phyloP scores from a whole-genome alignment of 2,329 filamentous ascomycete genomes.

The Aspergillus spinulosporus region DNA sequence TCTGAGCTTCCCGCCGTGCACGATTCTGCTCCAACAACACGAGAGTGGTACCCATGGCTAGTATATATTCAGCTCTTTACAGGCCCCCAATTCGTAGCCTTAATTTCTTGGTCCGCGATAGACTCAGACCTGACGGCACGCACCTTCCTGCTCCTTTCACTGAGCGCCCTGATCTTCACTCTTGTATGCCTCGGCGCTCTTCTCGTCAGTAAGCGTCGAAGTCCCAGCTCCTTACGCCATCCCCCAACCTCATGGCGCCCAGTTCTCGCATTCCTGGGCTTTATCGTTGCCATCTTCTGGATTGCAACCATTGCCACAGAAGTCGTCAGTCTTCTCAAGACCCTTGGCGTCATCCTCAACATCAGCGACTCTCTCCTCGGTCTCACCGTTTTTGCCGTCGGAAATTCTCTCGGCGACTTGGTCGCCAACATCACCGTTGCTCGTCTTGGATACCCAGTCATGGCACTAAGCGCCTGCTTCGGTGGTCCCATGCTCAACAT shows the following conservation, averaged over 20 bases:
- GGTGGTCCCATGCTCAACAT: constrained; percentile 99
- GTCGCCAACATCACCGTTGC: constrained; percentile 95
- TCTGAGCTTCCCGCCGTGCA: constrained; percentile 42
- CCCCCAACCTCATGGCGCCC: constrained; percentile 71
- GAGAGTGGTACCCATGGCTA: constrained; percentile 89
- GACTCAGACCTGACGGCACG: constrained; percentile 56
- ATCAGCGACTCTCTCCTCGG: constrained; percentile 95
- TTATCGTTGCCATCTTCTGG: constrained; percentile 90
- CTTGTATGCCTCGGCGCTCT: constrained; percentile 66
- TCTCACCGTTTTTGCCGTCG: constrained; percentile 92
- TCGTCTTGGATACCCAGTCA: constrained; percentile 89
- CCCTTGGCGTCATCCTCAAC: constrained; percentile 83
- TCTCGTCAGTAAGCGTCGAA: constrained; percentile 61
- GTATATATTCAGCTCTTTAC: constrained; percentile 81
- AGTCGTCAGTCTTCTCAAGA: constrained; percentile 92
- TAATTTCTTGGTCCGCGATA: constrained; percentile 65
- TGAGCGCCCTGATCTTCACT: constrained; percentile 69
- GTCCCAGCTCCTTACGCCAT: constrained; percentile 49
- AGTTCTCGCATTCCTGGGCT: constrained; percentile 82
- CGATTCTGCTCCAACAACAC: constrained; percentile 31
- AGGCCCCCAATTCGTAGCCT: constrained; percentile 77
- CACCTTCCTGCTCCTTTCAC: constrained; percentile 57
- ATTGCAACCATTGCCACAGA: constrained; percentile 94
- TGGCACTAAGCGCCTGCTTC: constrained; percentile 93
- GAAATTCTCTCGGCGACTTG: constrained; percentile 90